phyloP scores from a whole-genome alignment of 495 filamentous ascomycete species.

The Aspergillus hancockii region DNA sequence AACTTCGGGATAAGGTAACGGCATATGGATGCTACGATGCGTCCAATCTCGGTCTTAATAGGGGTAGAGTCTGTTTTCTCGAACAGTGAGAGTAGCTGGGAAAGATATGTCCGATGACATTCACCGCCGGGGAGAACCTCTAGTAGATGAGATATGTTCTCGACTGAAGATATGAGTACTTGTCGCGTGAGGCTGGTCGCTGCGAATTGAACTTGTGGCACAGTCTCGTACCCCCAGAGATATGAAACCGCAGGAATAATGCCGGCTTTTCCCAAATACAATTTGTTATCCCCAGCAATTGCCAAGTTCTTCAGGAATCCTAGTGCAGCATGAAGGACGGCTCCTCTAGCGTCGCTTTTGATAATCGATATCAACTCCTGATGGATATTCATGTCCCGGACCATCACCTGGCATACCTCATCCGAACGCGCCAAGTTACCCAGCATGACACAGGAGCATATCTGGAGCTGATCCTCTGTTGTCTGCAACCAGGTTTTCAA shows the following conservation, averaged over 20 bases:
- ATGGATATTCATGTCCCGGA: slow-evolving; percentile 55
- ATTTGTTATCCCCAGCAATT: slow-evolving; percentile 64
- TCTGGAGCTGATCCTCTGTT: slow-evolving; percentile 59
- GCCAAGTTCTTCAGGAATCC: slow-evolving; percentile 82
- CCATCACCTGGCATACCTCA: slow-evolving; percentile 57
- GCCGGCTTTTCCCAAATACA: slow-evolving; percentile 54
- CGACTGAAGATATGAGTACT: slow-evolving; percentile 57
- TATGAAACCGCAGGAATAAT: slow-evolving; percentile 55
- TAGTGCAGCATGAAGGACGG: slow-evolving; percentile 65
- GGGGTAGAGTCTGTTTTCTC: slow-evolving; percentile 59
- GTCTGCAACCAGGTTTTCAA: slow-evolving; percentile 56
- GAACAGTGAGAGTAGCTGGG: slow-evolving; percentile 59
- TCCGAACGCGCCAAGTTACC: slow-evolving; percentile 79
- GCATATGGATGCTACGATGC: slow-evolving; percentile 64
- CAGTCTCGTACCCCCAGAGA: slow-evolving; percentile 60
- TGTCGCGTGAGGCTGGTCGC: slow-evolving; percentile 68
- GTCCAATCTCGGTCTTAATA: slow-evolving; percentile 73
- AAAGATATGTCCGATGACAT: slow-evolving; percentile 55
- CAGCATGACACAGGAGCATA: slow-evolving; percentile 73
- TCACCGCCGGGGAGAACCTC: slow-evolving; percentile 38
- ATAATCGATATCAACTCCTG: slow-evolving; percentile 56
- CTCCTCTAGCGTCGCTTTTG: slow-evolving; percentile 40
- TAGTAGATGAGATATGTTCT: slow-evolving; percentile 56
- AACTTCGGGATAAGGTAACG: slow-evolving; percentile 53
- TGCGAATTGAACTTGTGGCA: slow-evolving; percentile 70